Base-by-base conservation (phyloP, 306 rosid species). In the Lathyrus tuberosus region DNA sequence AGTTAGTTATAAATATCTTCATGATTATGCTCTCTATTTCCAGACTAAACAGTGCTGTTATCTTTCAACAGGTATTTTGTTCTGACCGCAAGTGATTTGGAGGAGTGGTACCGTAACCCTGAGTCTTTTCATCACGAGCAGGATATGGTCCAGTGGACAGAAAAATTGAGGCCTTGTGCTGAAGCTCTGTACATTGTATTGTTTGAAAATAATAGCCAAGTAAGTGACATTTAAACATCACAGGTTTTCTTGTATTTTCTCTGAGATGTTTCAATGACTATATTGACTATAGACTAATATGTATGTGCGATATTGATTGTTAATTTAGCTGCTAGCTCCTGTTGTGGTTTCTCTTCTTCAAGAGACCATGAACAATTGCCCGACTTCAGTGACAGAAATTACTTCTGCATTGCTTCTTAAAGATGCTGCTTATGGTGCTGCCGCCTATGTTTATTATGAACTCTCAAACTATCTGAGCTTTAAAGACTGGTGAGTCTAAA, bases 131-230 rank as follows among this genome's bases (percentile, higher is more conserved):
- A 93, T 79, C 98, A 93, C 9, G 98, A 93, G 86, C 97, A 93
- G 81, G 98, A 93, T 83, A 93, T 93, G 98, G 83, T 93, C 79
- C 96, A 90, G 86, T 93, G 98, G 97, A 90, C 97, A 30, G 98
- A 93, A 83, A 93, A 88, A 80, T 81, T 93, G 77, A 87, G 98
- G 81, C 98, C 98, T 48, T 93, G 97, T 69, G 97, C 98, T 62
- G 98, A 93, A 78, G 98, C 98, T 72, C 71, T 93, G 53, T 93
- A 88, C 82, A 93, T 93, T 35, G 90, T 93, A 67, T 73, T 93
- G 80, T 93, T 93, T 87, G 97, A 90, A 88, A 93, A 87, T 74
- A 80, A 93, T 76, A 90, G 90, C 76, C 96, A 86, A 89, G 98
- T 93, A 83, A 79, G 86, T 74, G 76, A 69, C 65, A 69, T 66